A percentile compares a stretch with the other conserved stretches of the same genome.
These are phyloP conservation scores for Parietichytrium sp. DNA, from an alignment of 108 stramenopile genomes.

Conservation along the genomic window DNA sequence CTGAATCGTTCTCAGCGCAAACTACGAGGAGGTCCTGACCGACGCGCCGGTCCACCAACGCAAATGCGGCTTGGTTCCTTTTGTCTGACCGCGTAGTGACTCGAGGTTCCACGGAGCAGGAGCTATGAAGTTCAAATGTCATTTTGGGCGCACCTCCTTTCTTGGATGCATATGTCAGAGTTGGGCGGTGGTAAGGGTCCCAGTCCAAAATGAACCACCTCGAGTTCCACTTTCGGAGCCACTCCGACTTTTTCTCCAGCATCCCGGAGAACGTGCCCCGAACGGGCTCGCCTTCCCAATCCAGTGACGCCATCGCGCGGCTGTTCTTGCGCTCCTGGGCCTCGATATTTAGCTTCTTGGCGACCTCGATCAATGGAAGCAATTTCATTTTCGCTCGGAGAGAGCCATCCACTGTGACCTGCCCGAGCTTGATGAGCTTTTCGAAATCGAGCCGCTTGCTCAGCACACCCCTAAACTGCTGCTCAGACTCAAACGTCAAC, in stretches of 20 bases:
- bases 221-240: slow-evolving; percentile 7
- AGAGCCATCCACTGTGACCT: not conserved
- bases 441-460: not conserved
- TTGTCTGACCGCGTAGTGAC: slow-evolving; percentile 8
- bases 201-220: not conserved
- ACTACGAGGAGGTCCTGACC: slow-evolving; percentile 4
- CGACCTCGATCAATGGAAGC: not conserved
- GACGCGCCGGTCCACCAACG: not conserved
- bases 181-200: slow-evolving; percentile 10
- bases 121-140: not conserved
- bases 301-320: not conserved
- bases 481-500: slow-evolving; percentile 2
- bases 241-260: slow-evolving; percentile 25
- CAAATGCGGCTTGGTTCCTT: slow-evolving; percentile 13
- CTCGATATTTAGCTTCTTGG: not conserved
- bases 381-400: slow-evolving; percentile 35
- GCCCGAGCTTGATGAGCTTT: slow-evolving; percentile 20
- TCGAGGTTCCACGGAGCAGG: slow-evolving; percentile 6
- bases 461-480: slow-evolving; percentile 14
- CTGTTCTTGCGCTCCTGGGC: not conserved
- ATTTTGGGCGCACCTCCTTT: not conserved
- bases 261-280: not conserved
- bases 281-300: slow-evolving; percentile 18
- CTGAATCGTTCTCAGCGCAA: not conserved
- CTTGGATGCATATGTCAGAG: not conserved